Evolutionary conservation across 169 alveolate genomes (phyloP).

Genomic region (Eimeria falciformis): DNA sequence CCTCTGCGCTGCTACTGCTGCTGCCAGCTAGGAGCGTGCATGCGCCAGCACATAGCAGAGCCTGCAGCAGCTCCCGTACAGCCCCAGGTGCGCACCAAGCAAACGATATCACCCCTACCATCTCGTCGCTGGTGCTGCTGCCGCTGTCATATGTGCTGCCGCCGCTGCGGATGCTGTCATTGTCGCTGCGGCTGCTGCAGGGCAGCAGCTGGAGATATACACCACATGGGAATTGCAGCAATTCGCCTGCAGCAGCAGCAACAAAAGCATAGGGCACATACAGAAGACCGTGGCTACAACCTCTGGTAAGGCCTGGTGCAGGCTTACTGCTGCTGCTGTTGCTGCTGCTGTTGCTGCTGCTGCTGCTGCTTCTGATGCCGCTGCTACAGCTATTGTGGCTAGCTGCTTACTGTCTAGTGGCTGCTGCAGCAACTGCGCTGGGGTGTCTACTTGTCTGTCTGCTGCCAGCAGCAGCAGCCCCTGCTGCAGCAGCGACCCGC

Average conservation of each 20-base stretch:
- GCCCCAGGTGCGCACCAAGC: constrained; percentile 30
- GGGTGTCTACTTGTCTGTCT: constrained; percentile 52
- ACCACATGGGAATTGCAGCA: constrained; percentile 48
- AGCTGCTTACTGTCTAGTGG: constrained; percentile 48
- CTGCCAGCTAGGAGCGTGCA: constrained; percentile 38
- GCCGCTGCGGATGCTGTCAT: constrained; percentile 6
- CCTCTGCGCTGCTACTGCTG: constrained; percentile 12
- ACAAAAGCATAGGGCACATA: neutral
- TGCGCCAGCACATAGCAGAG: constrained; percentile 60
- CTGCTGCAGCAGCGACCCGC: constrained; percentile 33
- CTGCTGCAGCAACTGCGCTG: constrained; percentile 53
- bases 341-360: neutral
- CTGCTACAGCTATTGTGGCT: neutral
- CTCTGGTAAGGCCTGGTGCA: too few relatives aligned
- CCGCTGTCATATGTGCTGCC: neutral
- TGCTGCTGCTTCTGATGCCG: constrained; percentile 21
- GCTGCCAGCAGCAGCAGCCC: constrained; percentile 66
- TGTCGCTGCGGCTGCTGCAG: neutral
- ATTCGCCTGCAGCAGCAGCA: constrained; percentile 66
- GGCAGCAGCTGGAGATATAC: constrained; percentile 23
- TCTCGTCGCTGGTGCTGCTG: constrained; percentile 25
- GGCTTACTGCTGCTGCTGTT: constrained; percentile 12
- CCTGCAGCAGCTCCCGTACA: constrained; percentile 40
- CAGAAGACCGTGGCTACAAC: neutral
- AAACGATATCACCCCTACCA: constrained; percentile 18